Conservation (phyloP, 805 yeast species). For the Wickerhamomyces alni region DNA sequence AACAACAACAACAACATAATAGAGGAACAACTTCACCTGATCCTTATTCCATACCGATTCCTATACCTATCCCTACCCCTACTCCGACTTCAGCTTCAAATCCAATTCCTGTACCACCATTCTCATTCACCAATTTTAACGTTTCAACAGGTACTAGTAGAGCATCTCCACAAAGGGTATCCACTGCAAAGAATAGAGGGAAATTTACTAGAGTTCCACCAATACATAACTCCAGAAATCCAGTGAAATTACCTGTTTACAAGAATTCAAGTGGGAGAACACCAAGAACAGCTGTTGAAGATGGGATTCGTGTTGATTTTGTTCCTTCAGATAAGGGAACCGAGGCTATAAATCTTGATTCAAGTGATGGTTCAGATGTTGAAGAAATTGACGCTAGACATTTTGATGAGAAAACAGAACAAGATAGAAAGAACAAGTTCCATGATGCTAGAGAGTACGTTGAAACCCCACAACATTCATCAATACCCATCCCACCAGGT, state of each 20-base stretch:
- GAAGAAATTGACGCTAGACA: too few relatives aligned
- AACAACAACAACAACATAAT: too few relatives aligned
- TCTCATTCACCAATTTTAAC: not conserved
- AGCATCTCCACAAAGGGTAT: constrained; percentile 1
- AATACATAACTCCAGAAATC: not conserved
- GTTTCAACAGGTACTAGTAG: not conserved
- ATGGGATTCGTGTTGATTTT: not conserved
- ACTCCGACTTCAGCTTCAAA: not conserved
- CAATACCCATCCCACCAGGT: too few relatives aligned
- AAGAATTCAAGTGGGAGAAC: not conserved
- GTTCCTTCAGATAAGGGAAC: not conserved
- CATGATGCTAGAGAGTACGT: too few relatives aligned
- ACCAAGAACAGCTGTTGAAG: not conserved
- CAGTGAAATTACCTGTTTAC: not conserved
- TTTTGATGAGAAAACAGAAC: too few relatives aligned
- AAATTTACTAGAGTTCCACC: not conserved
- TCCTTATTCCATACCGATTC: too few relatives aligned
- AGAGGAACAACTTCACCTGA: too few relatives aligned
- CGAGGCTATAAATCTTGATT: not conserved
- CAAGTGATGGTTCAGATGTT: too few relatives aligned
- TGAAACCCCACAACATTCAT: too few relatives aligned
- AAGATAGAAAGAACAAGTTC: too few relatives aligned
- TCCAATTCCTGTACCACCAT: too few relatives aligned
- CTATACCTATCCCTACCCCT: not conserved
- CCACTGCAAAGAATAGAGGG: not conserved